phyloP scores from a whole-genome alignment of 2,329 filamentous ascomycete species.

The Colletotrichum agaves region DNA sequence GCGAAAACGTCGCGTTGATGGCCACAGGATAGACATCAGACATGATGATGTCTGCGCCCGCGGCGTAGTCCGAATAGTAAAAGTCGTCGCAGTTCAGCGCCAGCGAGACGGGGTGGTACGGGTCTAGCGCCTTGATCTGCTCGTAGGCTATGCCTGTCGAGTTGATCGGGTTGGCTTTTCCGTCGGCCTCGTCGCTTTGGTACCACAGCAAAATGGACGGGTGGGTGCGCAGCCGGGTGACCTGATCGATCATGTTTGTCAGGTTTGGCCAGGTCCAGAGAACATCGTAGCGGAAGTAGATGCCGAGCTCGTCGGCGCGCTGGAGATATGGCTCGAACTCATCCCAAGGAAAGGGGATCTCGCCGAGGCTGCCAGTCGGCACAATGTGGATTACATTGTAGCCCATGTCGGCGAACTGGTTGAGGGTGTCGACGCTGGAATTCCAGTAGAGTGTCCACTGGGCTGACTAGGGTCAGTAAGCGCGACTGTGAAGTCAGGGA shows the following conservation, averaged over 20 bases:
- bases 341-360: constrained; percentile 31
- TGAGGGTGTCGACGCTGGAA: constrained; percentile 47
- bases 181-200: constrained; percentile 35
- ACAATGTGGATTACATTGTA: constrained; percentile 53
- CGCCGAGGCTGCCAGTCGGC: constrained; percentile 28
- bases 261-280: constrained; percentile 31
- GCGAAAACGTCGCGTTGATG: constrained; percentile 64
- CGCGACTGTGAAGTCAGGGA: rapidly evolving
- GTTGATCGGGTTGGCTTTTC: constrained; percentile 56
- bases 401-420: constrained; percentile 49
- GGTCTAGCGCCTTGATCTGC: constrained; percentile 61
- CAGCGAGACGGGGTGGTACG: constrained; percentile 69
- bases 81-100: constrained; percentile 72
- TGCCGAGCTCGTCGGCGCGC: constrained; percentile 51
- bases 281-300: constrained; percentile 41
- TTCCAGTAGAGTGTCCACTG: constrained; percentile 56
- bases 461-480: constrained; percentile 41
- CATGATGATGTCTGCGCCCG: constrained; percentile 68
- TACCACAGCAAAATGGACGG: constrained; percentile 34
- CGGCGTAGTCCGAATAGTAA: constrained; percentile 65
- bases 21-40: constrained; percentile 70
- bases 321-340: constrained; percentile 33
- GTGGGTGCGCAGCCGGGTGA: constrained; percentile 27
- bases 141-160: constrained; percentile 54
- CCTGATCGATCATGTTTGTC: constrained; percentile 29